These are phyloP conservation scores for Alternaria sp. DNA, from an alignment of 2,329 filamentous ascomycete species.

Conservation along the genomic window DNA sequence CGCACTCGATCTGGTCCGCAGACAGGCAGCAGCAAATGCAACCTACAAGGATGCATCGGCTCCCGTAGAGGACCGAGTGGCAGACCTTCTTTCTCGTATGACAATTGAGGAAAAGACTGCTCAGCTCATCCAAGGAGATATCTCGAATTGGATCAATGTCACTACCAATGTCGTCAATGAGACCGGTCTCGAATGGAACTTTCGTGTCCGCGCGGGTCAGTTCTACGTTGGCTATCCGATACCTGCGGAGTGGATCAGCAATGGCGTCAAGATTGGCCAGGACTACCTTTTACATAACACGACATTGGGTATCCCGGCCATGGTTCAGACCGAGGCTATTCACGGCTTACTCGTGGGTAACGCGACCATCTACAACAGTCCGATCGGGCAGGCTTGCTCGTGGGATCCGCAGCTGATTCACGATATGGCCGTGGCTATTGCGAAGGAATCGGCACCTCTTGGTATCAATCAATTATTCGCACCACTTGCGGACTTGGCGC, in stretches of 20 bases:
- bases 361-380: constrained; percentile 81
- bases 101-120: constrained; percentile 76
- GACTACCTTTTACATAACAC: constrained; percentile 74
- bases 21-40: constrained; percentile 39
- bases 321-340: constrained; percentile 77
- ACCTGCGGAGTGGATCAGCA: constrained; percentile 68
- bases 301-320: constrained; percentile 72
- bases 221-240: constrained; percentile 77
- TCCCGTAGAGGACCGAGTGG: constrained; percentile 69
- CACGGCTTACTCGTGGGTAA: constrained; percentile 76
- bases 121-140: constrained; percentile 70
- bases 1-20: constrained; percentile 39
- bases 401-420: constrained; percentile 72
- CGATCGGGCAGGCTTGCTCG: constrained; percentile 75
- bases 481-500: constrained; percentile 73
- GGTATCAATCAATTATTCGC: constrained; percentile 79
- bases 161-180: constrained; percentile 72
- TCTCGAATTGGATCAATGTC: constrained; percentile 77
- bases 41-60: constrained; percentile 70
- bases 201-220: constrained; percentile 70
- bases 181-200: constrained; percentile 71
- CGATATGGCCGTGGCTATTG: constrained; percentile 73
- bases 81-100: constrained; percentile 75
- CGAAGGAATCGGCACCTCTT: constrained; percentile 69
- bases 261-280: constrained; percentile 70